Conservation (phyloP, 2,329 filamentous ascomycete genomes). For the Penicillium sp. region DNA sequence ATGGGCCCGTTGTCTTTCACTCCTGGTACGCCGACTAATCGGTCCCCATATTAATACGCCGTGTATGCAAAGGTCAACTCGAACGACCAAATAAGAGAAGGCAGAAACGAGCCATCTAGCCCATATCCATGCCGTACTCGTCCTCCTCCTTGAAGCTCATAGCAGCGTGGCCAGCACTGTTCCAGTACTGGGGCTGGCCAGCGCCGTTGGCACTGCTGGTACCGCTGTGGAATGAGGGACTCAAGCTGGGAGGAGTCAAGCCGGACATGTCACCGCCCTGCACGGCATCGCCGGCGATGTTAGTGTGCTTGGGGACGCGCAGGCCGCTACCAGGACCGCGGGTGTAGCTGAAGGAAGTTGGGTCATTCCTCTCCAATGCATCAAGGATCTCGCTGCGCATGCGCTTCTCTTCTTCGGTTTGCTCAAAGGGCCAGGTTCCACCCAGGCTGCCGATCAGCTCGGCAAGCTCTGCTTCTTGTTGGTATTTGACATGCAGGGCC, state of each 20-base stretch:
- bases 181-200: conserved; percentile 56
- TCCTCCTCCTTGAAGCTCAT: conserved; percentile 92
- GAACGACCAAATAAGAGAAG: conserved; percentile 11
- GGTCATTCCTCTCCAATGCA: conserved; percentile 76
- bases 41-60: conserved; percentile 25
- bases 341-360: conserved; percentile 76
- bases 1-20: conserved; percentile 9
- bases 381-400: conserved; percentile 94
- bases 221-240: conserved; percentile 69
- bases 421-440: conserved; percentile 73
- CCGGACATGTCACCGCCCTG: conserved; percentile 42
- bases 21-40: conserved; percentile 21
- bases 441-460: conserved; percentile 71
- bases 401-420: conserved; percentile 86
- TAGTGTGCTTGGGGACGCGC: conserved; percentile 88
- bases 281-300: conserved; percentile 77
- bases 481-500: conserved; percentile 84
- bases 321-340: conserved; percentile 79
- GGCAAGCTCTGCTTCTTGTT: conserved; percentile 83
- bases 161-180: conserved; percentile 51
- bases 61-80: conserved; percentile 29
- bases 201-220: conserved; percentile 59
- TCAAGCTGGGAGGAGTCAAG: conserved; percentile 62
- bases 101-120: conserved; percentile 17
- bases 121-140: conserved; percentile 79